phyloP scores from a whole-genome alignment of 805 yeast species.

The Spathaspora hagerdaliae region DNA sequence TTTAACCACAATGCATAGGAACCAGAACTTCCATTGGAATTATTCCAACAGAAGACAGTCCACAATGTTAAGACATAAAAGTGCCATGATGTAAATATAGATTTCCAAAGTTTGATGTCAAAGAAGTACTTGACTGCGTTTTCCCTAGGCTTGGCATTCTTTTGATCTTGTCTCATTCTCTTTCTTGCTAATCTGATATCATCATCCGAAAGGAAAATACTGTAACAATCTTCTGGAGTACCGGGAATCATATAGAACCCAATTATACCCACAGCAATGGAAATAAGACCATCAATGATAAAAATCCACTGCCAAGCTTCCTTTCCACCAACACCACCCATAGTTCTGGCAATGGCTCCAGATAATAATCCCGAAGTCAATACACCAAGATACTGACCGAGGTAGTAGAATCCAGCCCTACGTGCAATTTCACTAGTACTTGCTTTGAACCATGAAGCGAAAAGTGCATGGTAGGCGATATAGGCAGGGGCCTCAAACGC shows the following conservation, averaged over 20 bases:
- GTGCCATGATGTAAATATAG: slow-evolving; percentile 54
- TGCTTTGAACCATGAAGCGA: slow-evolving; percentile 40
- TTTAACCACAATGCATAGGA: slow-evolving; percentile 54
- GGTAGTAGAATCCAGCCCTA: slow-evolving; percentile 58
- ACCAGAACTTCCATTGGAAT: slow-evolving; percentile 45
- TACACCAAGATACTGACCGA: slow-evolving; percentile 61
- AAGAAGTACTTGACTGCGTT: slow-evolving; percentile 31
- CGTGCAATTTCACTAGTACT: slow-evolving; percentile 49
- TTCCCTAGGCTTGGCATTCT: slow-evolving; percentile 15
- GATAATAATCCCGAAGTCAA: slow-evolving; percentile 62
- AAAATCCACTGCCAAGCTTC: slow-evolving; percentile 75
- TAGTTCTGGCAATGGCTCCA: slow-evolving; percentile 44
- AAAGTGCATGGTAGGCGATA: slow-evolving; percentile 36
- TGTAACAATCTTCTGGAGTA: slow-evolving; percentile 48
- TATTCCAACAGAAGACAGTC: slow-evolving; percentile 61
- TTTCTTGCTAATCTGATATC: slow-evolving; percentile 31
- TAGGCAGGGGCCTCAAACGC: slow-evolving; percentile 63
- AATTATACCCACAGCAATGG: slow-evolving; percentile 52
- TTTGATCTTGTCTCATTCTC: slow-evolving; percentile 21
- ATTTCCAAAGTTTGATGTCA: slow-evolving; percentile 46
- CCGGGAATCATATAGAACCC: slow-evolving; percentile 62
- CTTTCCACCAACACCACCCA: slow-evolving; percentile 50
- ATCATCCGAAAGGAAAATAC: slow-evolving; percentile 30
- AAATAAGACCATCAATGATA: slow-evolving; percentile 59
- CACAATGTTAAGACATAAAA: slow-evolving; percentile 53